Percentiles rank a stretch among this genome's conserved stretches.
Evolutionary conservation across 805 yeast species (phyloP).

Genomic region (Candida mattraensis): DNA sequence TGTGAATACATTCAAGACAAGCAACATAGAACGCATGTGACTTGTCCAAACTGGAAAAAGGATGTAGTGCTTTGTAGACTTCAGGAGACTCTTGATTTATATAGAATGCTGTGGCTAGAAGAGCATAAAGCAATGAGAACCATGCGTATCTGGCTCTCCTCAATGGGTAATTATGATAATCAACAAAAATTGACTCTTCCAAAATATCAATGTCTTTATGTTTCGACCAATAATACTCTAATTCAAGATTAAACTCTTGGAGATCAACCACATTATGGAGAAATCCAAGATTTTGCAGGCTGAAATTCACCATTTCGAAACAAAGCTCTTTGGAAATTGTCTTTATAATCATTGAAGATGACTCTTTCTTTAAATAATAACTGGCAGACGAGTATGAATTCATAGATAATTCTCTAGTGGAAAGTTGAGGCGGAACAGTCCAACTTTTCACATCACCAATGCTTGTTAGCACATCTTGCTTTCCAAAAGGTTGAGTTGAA

Average conservation of each 20-base stretch:
- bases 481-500: too few relatives aligned
- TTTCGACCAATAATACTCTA: background rate
- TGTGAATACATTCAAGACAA: slow-evolving; percentile 4
- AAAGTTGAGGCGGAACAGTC: too few relatives aligned
- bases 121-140: slow-evolving; percentile 5
- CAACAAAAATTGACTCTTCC: slow-evolving; percentile 1
- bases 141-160: slow-evolving; percentile 1
- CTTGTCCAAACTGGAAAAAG: slow-evolving; percentile 2
- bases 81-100: slow-evolving; percentile 1
- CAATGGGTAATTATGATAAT: background rate
- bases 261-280: slow-evolving; percentile 1
- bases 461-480: too few relatives aligned
- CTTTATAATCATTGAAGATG: background rate
- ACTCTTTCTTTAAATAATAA: background rate
- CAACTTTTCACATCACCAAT: too few relatives aligned
- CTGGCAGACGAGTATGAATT: background rate
- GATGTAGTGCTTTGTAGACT: background rate
- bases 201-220: background rate
- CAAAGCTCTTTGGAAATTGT: background rate
- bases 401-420: too few relatives aligned
- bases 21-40: slow-evolving; percentile 4
- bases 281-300: slow-evolving; percentile 2
- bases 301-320: background rate
- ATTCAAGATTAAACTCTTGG: background rate
- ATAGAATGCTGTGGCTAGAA: slow-evolving; percentile 1